Evolutionary conservation across 768 basidiomycete genomes (phyloP).

Genomic region (Macrocybe gigantea): DNA sequence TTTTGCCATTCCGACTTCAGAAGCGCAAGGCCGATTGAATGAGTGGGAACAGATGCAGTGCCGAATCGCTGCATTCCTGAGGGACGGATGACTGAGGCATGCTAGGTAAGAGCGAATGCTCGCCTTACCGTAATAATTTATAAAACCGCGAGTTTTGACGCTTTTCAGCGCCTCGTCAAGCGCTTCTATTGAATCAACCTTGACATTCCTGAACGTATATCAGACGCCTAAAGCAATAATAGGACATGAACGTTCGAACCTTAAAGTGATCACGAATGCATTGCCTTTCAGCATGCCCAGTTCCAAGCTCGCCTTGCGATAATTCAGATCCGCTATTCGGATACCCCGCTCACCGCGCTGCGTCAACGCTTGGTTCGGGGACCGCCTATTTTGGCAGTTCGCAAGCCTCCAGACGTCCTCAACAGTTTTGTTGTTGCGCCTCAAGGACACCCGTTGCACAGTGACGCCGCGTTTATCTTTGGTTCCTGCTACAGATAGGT

Average conservation of each 20-base stretch:
- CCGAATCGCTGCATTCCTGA: conserved; percentile 98
- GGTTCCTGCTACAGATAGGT: conserved; percentile 88
- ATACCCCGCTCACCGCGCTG: conserved; percentile 87
- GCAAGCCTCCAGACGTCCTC: conserved; percentile 82
- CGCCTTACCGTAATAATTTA: conserved; percentile 89
- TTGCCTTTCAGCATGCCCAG: conserved; percentile 97
- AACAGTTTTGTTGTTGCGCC: conserved; percentile 68
- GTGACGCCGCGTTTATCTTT: conserved; percentile 99
- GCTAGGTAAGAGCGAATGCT: background rate
- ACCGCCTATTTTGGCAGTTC: conserved; percentile 60
- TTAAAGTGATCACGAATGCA: conserved; percentile 87
- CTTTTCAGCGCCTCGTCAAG: conserved; percentile 73
- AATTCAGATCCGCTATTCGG: conserved; percentile 82
- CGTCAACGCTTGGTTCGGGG: conserved; percentile 49
- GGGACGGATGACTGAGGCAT: conserved; percentile 8
- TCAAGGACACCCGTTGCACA: conserved; percentile 82
- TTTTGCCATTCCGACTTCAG: conserved; percentile 87
- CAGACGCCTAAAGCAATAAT: background rate
- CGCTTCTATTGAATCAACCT: conserved; percentile 65
- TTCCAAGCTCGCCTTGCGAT: conserved; percentile 77
- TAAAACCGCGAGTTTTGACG: conserved; percentile 83
- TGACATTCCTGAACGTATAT: conserved; percentile 64
- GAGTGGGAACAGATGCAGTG: conserved; percentile 93
- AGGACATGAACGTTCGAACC: conserved; percentile 40
- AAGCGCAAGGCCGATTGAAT: conserved; percentile 87